phyloP scores from a whole-genome alignment of 495 filamentous ascomycete genomes.

The Hyphodiscus hymeniophilus region DNA sequence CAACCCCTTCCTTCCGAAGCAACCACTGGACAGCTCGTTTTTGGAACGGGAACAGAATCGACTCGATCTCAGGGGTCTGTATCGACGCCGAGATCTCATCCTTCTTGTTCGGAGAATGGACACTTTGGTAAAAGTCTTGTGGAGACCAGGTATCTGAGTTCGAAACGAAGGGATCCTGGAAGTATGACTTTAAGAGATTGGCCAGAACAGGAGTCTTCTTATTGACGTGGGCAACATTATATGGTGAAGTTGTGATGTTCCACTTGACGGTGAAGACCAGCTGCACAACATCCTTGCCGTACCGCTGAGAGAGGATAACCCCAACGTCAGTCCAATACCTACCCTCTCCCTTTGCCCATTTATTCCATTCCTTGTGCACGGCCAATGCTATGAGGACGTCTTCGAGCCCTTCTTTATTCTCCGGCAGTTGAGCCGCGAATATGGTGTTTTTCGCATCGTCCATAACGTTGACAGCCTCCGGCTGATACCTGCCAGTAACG shows the following conservation, averaged over 20 bases:
- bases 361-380: slow-evolving; percentile 8
- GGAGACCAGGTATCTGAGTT: slow-evolving; percentile 15
- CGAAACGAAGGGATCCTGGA: slow-evolving; percentile 13
- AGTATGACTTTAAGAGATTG: slow-evolving; percentile 9
- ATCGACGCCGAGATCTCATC: slow-evolving; percentile 10
- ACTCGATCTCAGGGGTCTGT: slow-evolving; percentile 4
- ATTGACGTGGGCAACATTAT: not conserved
- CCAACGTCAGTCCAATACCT: slow-evolving; percentile 15
- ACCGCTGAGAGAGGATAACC: slow-evolving; percentile 4
- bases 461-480: slow-evolving; percentile 12
- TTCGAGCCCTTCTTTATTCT: not conserved
- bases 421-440: not conserved
- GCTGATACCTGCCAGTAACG: not conserved
- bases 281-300: slow-evolving; percentile 11
- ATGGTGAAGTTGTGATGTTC: slow-evolving; percentile 19
- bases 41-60: slow-evolving; percentile 60
- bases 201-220: slow-evolving; percentile 2
- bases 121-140: slow-evolving; percentile 23
- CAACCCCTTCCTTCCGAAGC: slow-evolving; percentile 42
- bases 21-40: slow-evolving; percentile 65
- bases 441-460: slow-evolving; percentile 1
- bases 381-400: slow-evolving; percentile 12
- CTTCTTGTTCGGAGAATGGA: slow-evolving; percentile 16
- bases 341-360: slow-evolving; percentile 16
- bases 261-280: slow-evolving; percentile 19